phyloP scores from a whole-genome alignment of 2,329 filamentous ascomycete genomes.

The Pseudogymnoascus destructans region DNA sequence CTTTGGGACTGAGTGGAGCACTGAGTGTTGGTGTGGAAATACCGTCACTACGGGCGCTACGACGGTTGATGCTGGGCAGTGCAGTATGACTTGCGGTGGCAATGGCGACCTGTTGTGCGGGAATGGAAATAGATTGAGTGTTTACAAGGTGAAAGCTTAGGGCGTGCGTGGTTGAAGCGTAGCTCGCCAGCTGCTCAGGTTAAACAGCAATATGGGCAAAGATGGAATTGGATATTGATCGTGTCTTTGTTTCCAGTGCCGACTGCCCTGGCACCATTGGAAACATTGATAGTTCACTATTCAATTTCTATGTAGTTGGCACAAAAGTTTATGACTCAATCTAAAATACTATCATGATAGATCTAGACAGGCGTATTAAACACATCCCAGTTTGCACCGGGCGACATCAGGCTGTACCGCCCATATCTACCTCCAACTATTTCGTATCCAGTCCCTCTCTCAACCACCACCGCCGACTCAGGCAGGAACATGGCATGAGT shows the following conservation, averaged over 20 bases:
- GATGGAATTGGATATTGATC: neutral
- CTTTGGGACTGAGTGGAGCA: slow-evolving; percentile 30
- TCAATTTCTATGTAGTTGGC: neutral
- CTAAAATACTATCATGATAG: neutral
- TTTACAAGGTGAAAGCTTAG: slow-evolving; percentile 15
- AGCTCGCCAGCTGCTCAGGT: neutral
- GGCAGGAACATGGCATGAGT: slow-evolving; percentile 29
- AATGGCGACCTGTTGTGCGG: slow-evolving; percentile 27
- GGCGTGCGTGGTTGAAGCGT: neutral
- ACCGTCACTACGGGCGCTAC: slow-evolving; percentile 18
- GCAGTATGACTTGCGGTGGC: slow-evolving; percentile 22
- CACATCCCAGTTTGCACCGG: neutral
- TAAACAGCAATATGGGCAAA: neutral
- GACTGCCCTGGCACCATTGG: neutral
- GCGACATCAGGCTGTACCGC: neutral
- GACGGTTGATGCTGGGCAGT: slow-evolving; percentile 15
- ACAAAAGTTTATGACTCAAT: neutral
- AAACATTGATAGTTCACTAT: neutral
- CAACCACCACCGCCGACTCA: slow-evolving; percentile 27
- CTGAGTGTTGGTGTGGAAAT: slow-evolving; percentile 27
- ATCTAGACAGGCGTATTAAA: neutral
- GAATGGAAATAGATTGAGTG: slow-evolving; percentile 21
- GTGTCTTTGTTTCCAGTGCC: neutral
- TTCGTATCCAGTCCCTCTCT: slow-evolving; percentile 21
- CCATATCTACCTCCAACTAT: neutral